phyloP scores from a whole-genome alignment of 345 rosid genomes.

The Cardamine resedifolia region DNA sequence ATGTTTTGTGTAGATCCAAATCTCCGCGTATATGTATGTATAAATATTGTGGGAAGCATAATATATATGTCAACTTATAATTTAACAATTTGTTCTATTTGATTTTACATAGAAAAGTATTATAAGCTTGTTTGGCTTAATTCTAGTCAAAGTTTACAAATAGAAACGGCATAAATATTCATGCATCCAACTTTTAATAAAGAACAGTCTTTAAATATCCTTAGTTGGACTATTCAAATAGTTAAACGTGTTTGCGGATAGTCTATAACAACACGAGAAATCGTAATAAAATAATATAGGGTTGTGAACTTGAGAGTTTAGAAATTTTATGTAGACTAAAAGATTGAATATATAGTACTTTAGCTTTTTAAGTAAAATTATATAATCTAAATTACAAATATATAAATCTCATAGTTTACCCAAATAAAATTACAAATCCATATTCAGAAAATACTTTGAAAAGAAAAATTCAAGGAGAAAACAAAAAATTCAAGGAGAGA shows the following conservation, averaged over 20 bases:
- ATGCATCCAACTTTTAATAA: slow-evolving; percentile 3
- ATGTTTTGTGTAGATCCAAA: background rate
- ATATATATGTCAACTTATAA: too few relatives aligned
- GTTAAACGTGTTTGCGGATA: background rate
- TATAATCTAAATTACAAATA: too few relatives aligned
- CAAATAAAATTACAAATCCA: slow-evolving; percentile 17
- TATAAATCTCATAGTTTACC: background rate
- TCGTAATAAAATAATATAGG: background rate
- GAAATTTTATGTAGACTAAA: background rate
- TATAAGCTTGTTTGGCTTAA: background rate
- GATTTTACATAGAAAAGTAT: background rate
- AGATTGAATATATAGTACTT: too few relatives aligned
- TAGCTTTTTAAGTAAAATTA: too few relatives aligned
- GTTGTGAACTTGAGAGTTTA: background rate
- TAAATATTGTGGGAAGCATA: too few relatives aligned
- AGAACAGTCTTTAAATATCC: background rate
- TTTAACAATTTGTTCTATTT: background rate
- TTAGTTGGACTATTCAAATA: slow-evolving; percentile 8
- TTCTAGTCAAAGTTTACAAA: slow-evolving; percentile 6
- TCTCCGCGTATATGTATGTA: background rate
- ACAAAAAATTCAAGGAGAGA: slow-evolving; percentile 1
- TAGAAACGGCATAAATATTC: background rate
- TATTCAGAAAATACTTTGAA: background rate
- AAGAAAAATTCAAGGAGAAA: slow-evolving; percentile 24
- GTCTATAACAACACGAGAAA: background rate